Percentiles rank a stretch among this genome's conserved stretches.
Evolutionary conservation across 192 early-diverging fungal species (phyloP).

Genomic region (Powellomyces hirtus): DNA sequence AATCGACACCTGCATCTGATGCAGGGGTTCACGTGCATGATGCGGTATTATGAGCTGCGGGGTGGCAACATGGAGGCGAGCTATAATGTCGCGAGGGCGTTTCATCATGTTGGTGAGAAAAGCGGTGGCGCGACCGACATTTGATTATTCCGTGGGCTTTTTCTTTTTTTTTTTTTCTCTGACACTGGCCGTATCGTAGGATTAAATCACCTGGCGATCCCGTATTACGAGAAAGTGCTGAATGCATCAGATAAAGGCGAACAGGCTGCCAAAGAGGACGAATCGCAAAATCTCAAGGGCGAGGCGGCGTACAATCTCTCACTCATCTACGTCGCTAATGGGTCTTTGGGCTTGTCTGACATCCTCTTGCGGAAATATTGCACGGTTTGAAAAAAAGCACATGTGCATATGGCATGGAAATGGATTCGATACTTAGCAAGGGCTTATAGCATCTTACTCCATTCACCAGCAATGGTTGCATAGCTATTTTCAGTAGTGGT

Average conservation of each 20-base stretch:
- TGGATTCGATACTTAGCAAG: too few relatives aligned
- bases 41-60: constrained; percentile 56
- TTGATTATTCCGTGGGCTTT: too few relatives aligned
- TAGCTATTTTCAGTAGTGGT: too few relatives aligned
- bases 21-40: constrained; percentile 63
- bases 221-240: constrained; percentile 81
- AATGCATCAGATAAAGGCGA: constrained; percentile 14
- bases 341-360: constrained; percentile 69
- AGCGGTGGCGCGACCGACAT: too few relatives aligned
- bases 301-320: constrained; percentile 94
- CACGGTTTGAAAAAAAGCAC: too few relatives aligned
- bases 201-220: constrained; percentile 74
- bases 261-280: constrained; percentile 16
- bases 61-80: constrained; percentile 57
- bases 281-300: constrained; percentile 54
- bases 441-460: too few relatives aligned
- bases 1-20: constrained; percentile 68
- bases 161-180: background rate
- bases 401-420: too few relatives aligned
- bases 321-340: constrained; percentile 73
- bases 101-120: constrained; percentile 82
- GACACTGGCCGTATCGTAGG: constrained; percentile 42
- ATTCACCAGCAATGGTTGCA: too few relatives aligned
- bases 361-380: constrained; percentile 74
- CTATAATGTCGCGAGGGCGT: constrained; percentile 88